Base-by-base conservation (phyloP, 257 asterid genomes). In the Nicotiana attenuata region DNA sequence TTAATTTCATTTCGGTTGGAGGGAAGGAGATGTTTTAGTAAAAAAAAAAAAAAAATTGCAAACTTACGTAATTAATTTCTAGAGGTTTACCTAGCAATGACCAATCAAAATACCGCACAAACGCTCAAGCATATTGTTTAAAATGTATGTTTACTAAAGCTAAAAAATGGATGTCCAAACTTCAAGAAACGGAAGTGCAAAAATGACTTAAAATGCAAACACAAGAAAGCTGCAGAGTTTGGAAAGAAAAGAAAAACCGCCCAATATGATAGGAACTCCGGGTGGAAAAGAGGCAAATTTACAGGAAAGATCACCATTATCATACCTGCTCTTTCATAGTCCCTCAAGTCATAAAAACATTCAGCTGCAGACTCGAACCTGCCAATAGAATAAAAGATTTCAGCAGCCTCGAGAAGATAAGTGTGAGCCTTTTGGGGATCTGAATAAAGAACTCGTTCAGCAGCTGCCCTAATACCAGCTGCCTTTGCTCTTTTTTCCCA, bases 401-500 rank as follows among this genome's bases (percentile, higher is more conserved):
- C 93, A 15, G 93, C 97, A 69, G 96, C 97, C 83, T 90, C 90
- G 45, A 89, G 81, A 81, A 91, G 92, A 83, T 83, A 68, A 19
- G 65, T 31, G n/a, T 45, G 82, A 10, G 91, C 86, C 82, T 81
- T 88, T 45, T 83, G 41, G 2, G 88, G 64, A 84, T 90, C 88
- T 15, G 91, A 84, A 79, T 59, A 87, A 14, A 82, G 92, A 45
- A 87, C 59, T 47, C 26, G 76, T 50, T 84, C 87, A 29, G 92
- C 89, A 82, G 88, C 80, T 53, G 82, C 88, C 88, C 89, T 85
- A 31, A 90, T 84, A 28, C 88, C 82, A 53, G 90, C 80, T 3
- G 97, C 97, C 81, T 87, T 88, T 0, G 97, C 89, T 55, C 90
- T 82, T 87, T 84, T 91, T 81, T 88, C 93, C 91, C 89, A 88